Evolutionary conservation across 2,329 filamentous ascomycete species (phyloP).

Genomic region (Apiospora aurea): DNA sequence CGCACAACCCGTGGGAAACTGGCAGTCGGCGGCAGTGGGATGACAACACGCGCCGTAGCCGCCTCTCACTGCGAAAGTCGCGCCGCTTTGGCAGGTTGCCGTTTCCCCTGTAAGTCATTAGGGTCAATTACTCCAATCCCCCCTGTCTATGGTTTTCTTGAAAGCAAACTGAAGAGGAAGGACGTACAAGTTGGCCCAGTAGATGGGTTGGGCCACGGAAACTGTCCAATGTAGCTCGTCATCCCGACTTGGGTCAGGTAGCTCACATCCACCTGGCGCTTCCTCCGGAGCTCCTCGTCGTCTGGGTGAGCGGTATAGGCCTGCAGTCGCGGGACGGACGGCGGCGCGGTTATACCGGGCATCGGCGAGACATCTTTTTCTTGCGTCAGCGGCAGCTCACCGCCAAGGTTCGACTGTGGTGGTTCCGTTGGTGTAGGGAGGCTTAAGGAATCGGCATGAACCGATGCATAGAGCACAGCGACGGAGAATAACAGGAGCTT

Average conservation of each 20-base stretch:
- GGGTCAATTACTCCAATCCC: background rate
- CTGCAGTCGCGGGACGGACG: background rate
- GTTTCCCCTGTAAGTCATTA: background rate
- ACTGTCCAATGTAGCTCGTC: background rate
- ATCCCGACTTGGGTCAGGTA: background rate
- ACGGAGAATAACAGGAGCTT: background rate
- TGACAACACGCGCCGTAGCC: background rate
- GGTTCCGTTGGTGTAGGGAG: background rate
- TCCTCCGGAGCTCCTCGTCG: background rate
- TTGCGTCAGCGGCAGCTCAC: background rate
- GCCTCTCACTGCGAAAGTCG: background rate
- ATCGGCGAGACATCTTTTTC: background rate
- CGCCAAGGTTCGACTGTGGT: background rate
- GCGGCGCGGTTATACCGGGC: background rate
- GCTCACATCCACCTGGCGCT: conserved; percentile 3
- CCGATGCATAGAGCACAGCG: background rate
- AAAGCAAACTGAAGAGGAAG: no score
- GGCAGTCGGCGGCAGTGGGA: background rate
- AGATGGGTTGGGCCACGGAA: background rate
- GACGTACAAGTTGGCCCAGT: background rate
- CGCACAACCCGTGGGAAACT: background rate
- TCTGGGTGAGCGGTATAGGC: background rate
- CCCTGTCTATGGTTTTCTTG: background rate
- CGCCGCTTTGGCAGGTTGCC: background rate
- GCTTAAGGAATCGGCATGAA: background rate